These are phyloP conservation scores for Cystobasidium sp. DNA, from an alignment of 1,284 basidiomycete genomes.

Conservation along the genomic window DNA sequence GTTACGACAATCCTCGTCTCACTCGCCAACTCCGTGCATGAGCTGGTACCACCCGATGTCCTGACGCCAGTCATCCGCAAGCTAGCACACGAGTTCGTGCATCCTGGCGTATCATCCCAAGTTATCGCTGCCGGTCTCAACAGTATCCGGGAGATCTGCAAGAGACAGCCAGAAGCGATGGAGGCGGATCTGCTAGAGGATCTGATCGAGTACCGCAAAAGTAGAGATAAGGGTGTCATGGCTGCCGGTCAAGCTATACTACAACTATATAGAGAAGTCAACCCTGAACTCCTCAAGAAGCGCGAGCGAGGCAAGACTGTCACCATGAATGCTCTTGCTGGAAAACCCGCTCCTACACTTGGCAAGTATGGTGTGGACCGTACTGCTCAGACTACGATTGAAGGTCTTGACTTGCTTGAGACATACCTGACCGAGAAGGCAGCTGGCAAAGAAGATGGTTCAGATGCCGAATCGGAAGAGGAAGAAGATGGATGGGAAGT, in stretches of 20 bases:
- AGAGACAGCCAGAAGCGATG: slow-evolving; percentile 95
- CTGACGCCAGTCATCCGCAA: slow-evolving; percentile 88
- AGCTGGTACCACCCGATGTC: slow-evolving; percentile 91
- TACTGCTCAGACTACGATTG: slow-evolving; percentile 75
- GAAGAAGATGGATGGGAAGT: slow-evolving; percentile 93
- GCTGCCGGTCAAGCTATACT: slow-evolving; percentile 85
- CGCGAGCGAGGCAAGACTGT: slow-evolving; percentile 69
- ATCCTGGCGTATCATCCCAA: slow-evolving; percentile 90
- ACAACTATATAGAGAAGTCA: slow-evolving; percentile 93
- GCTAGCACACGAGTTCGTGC: slow-evolving; percentile 93
- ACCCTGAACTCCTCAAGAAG: slow-evolving; percentile 87
- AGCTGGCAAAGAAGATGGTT: slow-evolving; percentile 55
- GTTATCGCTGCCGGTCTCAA: slow-evolving; percentile 96
- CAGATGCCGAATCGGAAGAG: slow-evolving; percentile 69
- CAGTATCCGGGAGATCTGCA: slow-evolving; percentile 88
- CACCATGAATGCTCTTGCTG: slow-evolving; percentile 40
- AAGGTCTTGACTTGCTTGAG: slow-evolving; percentile 87
- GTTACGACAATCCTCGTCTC: slow-evolving; percentile 93
- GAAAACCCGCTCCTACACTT: slow-evolving; percentile 22
- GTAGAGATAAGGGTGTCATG: slow-evolving; percentile 89
- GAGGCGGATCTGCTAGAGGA: slow-evolving; percentile 86
- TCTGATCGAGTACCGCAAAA: slow-evolving; percentile 91
- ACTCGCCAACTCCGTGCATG: slow-evolving; percentile 93
- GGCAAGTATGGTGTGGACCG: slow-evolving; percentile 40
- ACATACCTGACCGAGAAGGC: slow-evolving; percentile 71